phyloP scores from a whole-genome alignment of 192 early-diverging fungal genomes.

The Coemansia sp. region DNA sequence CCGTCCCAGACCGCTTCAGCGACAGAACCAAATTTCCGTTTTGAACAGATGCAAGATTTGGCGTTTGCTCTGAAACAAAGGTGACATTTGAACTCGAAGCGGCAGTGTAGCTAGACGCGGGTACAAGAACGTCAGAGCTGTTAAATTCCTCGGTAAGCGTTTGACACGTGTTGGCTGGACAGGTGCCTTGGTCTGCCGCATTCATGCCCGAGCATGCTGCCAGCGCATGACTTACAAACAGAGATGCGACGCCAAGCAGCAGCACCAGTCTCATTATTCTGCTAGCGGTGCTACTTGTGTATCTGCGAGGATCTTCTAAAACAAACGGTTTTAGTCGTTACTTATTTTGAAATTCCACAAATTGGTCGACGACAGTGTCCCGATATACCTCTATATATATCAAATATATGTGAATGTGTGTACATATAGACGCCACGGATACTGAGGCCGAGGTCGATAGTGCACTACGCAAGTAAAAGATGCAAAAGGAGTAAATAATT shows the following conservation, averaged over 20 bases:
- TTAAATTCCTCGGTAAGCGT: slow-evolving; percentile 19
- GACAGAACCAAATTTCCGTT: slow-evolving; percentile 45
- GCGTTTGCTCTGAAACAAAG: slow-evolving; percentile 56
- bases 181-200: slow-evolving; percentile 30
- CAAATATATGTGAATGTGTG: background rate
- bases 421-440: background rate
- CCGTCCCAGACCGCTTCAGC: slow-evolving; percentile 38
- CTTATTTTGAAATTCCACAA: no score
- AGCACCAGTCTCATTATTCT: slow-evolving; percentile 18
- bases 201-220: slow-evolving; percentile 52
- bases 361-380: no score
- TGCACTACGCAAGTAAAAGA: background rate
- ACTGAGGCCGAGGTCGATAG: slow-evolving; percentile 1
- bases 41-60: slow-evolving; percentile 44
- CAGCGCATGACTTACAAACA: slow-evolving; percentile 40
- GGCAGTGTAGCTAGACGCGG: slow-evolving; percentile 1
- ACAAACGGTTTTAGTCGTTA: no score
- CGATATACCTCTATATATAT: no score
- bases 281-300: no score
- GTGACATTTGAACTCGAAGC: slow-evolving; percentile 13
- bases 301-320: no score
- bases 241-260: slow-evolving; percentile 20
- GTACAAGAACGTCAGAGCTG: slow-evolving; percentile 7
- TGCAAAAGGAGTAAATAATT: background rate
- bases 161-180: slow-evolving; percentile 27